Conservation (phyloP, 108 stramenopile genomes). For the Cyclotella baltica region DNA sequence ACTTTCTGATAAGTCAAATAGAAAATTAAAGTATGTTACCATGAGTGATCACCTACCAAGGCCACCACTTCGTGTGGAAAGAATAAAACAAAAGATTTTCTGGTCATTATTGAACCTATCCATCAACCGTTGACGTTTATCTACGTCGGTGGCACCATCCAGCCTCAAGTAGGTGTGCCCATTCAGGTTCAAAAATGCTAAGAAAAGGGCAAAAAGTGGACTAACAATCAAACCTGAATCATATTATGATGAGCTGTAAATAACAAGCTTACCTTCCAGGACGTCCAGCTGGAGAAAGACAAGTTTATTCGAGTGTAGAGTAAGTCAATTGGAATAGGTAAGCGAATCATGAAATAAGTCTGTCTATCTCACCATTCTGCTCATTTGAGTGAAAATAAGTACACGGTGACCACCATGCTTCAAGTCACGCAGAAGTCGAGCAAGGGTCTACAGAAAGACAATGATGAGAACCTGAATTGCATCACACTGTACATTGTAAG, state of each 20-base stretch:
- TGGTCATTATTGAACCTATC: constrained; percentile 93
- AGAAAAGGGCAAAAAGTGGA: not conserved
- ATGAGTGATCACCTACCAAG: constrained; percentile 5
- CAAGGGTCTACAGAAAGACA: too few species aligned
- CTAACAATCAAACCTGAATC: too few species aligned
- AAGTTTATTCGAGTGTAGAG: not conserved
- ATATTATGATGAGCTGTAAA: not conserved
- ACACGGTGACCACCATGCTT: constrained; percentile 90
- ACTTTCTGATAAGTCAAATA: not conserved
- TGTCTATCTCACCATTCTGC: constrained; percentile 63
- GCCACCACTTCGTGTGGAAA: constrained; percentile 96
- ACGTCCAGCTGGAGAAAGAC: constrained; percentile 75
- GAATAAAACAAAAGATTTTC: constrained; percentile 93
- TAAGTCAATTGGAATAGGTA: not conserved
- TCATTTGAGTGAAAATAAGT: constrained; percentile 98
- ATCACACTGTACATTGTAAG: constrained; percentile 88
- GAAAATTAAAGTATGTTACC: not conserved
- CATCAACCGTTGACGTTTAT: constrained; percentile 93
- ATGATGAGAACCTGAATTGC: constrained; percentile 98
- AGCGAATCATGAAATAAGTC: not conserved
- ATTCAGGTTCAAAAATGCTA: constrained; percentile 88
- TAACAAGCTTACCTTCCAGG: constrained; percentile 73
- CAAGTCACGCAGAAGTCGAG: constrained; percentile 84
- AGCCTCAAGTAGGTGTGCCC: constrained; percentile 87
- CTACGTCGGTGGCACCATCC: constrained; percentile 90